These are phyloP conservation scores for Pyrenopolyporus hunteri DNA, from an alignment of 495 filamentous ascomycete species.

Conservation along the genomic window DNA sequence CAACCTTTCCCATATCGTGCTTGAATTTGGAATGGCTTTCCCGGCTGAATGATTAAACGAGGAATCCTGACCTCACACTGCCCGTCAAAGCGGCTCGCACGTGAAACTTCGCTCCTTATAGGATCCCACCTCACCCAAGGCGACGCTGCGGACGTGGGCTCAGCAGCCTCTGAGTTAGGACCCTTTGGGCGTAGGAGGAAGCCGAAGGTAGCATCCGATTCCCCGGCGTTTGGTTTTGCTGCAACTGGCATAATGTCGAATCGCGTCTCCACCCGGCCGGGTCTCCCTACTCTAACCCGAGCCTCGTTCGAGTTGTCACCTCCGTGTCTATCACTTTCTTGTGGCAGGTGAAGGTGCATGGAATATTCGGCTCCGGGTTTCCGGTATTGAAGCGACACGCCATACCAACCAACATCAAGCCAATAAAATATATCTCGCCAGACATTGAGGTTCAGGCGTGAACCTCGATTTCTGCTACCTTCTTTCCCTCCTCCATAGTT, in stretches of 20 bases:
- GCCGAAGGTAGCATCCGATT: slow-evolving; percentile 9
- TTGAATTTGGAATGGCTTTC: slow-evolving; percentile 22
- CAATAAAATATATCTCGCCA: slow-evolving; percentile 22
- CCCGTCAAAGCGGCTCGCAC: slow-evolving; percentile 3
- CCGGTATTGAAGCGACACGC: slow-evolving; percentile 22
- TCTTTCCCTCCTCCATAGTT: slow-evolving; percentile 17
- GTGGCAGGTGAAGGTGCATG: slow-evolving; percentile 21
- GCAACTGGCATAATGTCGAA: slow-evolving; percentile 27
- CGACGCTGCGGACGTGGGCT: neutral
- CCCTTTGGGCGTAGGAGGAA: neutral
- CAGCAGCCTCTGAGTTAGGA: neutral
- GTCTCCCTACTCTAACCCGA: slow-evolving; percentile 23
- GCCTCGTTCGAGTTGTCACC: too few relatives aligned
- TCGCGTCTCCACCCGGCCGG: slow-evolving; percentile 11
- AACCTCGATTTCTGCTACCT: slow-evolving; percentile 12
- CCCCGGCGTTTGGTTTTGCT: neutral
- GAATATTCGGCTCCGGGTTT: slow-evolving; percentile 3
- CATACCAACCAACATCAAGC: slow-evolving; percentile 22
- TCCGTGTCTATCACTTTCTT: neutral
- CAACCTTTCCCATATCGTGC: neutral
- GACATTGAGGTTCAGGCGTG: slow-evolving; percentile 10
- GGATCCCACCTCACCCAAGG: slow-evolving; percentile 27
- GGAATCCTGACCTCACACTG: slow-evolving; percentile 26
- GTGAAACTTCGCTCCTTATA: slow-evolving; percentile 3
- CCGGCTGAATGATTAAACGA: slow-evolving; percentile 4